Conservation (phyloP, 768 basidiomycete genomes). For the Grammothele lineata region DNA sequence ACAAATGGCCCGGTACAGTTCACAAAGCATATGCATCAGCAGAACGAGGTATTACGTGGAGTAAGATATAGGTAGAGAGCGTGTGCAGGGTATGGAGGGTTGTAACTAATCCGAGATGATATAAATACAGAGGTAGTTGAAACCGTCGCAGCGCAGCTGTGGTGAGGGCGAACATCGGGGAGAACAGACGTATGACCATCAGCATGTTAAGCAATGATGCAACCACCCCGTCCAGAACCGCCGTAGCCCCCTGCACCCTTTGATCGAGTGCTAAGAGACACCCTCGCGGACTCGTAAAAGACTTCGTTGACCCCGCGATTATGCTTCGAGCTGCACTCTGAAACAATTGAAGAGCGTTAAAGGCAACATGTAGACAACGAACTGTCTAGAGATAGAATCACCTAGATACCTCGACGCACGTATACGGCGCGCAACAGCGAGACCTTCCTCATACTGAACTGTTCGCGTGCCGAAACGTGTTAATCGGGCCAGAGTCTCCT, state of each 20-base stretch:
- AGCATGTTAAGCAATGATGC: slow-evolving; percentile 35
- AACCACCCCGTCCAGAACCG: slow-evolving; percentile 31
- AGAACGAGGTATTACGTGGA: no score
- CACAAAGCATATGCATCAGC: no score
- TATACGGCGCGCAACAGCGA: slow-evolving; percentile 85
- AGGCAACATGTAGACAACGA: no score
- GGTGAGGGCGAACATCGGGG: no score
- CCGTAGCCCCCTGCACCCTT: slow-evolving; percentile 50
- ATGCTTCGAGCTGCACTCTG: slow-evolving; percentile 97
- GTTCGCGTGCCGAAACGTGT: slow-evolving; percentile 65
- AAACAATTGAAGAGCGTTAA: not conserved
- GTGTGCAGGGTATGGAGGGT: no score
- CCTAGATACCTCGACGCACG: slow-evolving; percentile 91
- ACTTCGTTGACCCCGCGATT: slow-evolving; percentile 93
- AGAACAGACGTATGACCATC: no score
- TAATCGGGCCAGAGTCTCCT: slow-evolving; percentile 63
- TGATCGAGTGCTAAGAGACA: slow-evolving; percentile 71
- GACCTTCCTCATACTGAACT: slow-evolving; percentile 90
- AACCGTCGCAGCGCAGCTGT: no score
- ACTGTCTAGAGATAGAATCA: slow-evolving; percentile 28
- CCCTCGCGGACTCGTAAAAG: slow-evolving; percentile 87
- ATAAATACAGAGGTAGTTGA: no score
- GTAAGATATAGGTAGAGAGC: not conserved
- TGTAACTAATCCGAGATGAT: no score
- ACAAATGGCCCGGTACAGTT: no score